Evolutionary conservation across 1,284 basidiomycete species (phyloP), one percentile per base, ranked within the genome.

Genomic region (Caloboletus inedulis): DNA sequence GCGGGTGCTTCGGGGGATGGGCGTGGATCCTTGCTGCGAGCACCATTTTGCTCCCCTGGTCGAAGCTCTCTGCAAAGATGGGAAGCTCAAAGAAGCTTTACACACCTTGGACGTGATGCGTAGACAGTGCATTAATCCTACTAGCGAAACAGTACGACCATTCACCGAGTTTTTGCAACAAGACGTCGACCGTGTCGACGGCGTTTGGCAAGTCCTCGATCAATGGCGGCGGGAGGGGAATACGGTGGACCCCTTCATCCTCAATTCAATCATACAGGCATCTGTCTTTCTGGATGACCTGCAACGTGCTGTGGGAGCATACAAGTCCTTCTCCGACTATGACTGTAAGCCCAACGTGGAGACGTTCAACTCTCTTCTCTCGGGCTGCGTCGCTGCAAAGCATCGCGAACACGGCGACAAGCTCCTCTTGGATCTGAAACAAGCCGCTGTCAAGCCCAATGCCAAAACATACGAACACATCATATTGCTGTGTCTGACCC

Each of bases 231-330:
- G 75, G 40, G 76, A 79, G 30, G 80, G 77, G 13, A 73, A 76
- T 51, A 57, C 61, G 0, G 64, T 93, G 44, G 82, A 89, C 59
- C 62, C 82, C 13, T 70, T 77, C 31, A 78, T 81, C 9, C 68
- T 91, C 54, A 89, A 90, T 62, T 75, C 80, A 29, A 65, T 93
- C 52, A 73, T 94, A 51, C 74, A 77, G 53, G 90, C 88, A 0
- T 78, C 82, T 0, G 72, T 84, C 35, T 61, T 68, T n/a, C 70
- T 84, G 2, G 75, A 77, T 12, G 91, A 93, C 66, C 69, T 94
- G 8, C 85, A 87, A 57, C 85, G 89, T 27, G 89, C 87, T 0
- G 71, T 94, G 44, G 87, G 87, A 7, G 82, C 84, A 8, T 92
- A 91, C 76, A 82, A 84, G 58, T 79, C 79, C 14, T 77, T 82